phyloP scores from a whole-genome alignment of 2,329 filamentous ascomycete species.

The Ilyonectria destructans region DNA sequence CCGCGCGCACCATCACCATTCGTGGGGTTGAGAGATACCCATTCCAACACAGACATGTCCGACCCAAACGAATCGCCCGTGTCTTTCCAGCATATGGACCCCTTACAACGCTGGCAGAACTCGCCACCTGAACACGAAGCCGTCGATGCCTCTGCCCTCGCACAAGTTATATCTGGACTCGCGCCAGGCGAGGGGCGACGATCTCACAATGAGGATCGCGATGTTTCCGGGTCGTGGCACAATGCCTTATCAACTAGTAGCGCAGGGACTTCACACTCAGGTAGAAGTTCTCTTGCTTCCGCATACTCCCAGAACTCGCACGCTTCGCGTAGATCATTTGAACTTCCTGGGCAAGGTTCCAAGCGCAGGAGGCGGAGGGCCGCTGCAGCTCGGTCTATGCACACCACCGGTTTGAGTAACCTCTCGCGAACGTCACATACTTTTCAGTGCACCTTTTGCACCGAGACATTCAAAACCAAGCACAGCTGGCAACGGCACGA shows the following conservation, averaged over 20 bases:
- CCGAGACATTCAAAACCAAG: constrained; percentile 60
- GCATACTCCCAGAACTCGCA: background rate
- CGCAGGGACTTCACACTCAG: constrained; percentile 22
- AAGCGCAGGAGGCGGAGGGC: background rate
- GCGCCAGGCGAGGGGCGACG: background rate
- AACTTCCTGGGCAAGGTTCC: background rate
- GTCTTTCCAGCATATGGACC: constrained; percentile 33
- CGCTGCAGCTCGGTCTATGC: background rate
- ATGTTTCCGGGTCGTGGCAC: constrained; percentile 4
- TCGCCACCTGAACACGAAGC: constrained; percentile 49
- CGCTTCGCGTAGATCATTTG: background rate
- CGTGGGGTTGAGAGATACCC: background rate
- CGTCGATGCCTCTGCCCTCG: constrained; percentile 43
- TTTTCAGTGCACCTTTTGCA: constrained; percentile 62
- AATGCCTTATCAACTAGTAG: constrained; percentile 37
- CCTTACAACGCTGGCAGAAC: constrained; percentile 46
- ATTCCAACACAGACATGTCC: constrained; percentile 64
- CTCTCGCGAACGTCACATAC: background rate
- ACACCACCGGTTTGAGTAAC: background rate
- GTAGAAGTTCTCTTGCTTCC: background rate
- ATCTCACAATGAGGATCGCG: background rate
- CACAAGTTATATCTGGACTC: constrained; percentile 35
- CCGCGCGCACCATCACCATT: constrained; percentile 67
- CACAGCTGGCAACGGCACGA: constrained; percentile 66
- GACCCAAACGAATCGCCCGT: constrained; percentile 53